Conservation (phyloP, 768 basidiomycete species). For the Hebeloma cylindrosporum region DNA sequence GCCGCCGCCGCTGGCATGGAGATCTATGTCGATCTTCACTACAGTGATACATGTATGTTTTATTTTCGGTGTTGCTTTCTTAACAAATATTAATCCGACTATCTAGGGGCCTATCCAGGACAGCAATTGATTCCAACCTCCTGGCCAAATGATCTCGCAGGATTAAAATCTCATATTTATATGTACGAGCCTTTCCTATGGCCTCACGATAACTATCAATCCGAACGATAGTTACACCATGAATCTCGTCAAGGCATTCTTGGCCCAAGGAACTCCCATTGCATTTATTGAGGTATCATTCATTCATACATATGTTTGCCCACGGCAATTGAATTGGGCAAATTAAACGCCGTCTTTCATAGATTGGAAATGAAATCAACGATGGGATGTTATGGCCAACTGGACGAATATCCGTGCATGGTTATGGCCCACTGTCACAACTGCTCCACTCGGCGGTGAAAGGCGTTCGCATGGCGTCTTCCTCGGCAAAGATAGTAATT, state of each 20-base stretch:
- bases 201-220: not conserved
- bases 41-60: constrained; percentile 58
- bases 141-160: constrained; percentile 51
- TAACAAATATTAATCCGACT: not conserved
- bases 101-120: constrained; percentile 62
- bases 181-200: constrained; percentile 33
- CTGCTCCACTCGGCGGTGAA: constrained; percentile 59
- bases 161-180: constrained; percentile 58
- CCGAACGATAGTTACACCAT: constrained; percentile 45
- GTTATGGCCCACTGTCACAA: constrained; percentile 54
- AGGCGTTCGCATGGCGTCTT: constrained; percentile 50
- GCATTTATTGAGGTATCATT: constrained; percentile 55
- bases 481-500: constrained; percentile 49
- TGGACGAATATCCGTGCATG: constrained; percentile 51
- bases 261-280: constrained; percentile 52
- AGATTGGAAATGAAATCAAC: constrained; percentile 70
- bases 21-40: constrained; percentile 58
- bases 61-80: not conserved
- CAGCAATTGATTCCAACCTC: constrained; percentile 57
- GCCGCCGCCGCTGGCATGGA: constrained; percentile 57
- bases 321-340: not conserved
- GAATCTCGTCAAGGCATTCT: constrained; percentile 51
- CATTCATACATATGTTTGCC: too few species aligned
- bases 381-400: constrained; percentile 63
- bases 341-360: not conserved